Evolutionary conservation across 2,329 filamentous ascomycete species (phyloP).

Genomic region (Xylariales sp.): DNA sequence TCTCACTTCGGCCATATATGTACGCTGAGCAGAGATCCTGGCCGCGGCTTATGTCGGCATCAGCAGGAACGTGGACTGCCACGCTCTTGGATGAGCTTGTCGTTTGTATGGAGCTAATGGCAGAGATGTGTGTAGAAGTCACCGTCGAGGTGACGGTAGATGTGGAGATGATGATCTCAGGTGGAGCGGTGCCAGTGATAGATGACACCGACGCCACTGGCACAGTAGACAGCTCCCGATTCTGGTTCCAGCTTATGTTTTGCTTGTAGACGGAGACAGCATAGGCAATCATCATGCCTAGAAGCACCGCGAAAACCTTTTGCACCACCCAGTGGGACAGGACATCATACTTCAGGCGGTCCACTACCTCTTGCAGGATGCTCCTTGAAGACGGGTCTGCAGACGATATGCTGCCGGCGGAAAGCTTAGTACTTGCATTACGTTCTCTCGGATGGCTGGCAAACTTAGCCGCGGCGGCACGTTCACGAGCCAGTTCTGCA

Average conservation of each 20-base stretch:
- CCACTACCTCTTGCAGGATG: not conserved
- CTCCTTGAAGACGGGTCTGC: not conserved
- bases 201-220: constrained; percentile 25
- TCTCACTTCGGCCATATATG: constrained; percentile 41
- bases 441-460: no score
- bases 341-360: not conserved
- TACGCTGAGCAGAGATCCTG: constrained; percentile 40
- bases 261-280: not conserved
- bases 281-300: not conserved
- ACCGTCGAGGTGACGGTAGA: constrained; percentile 17
- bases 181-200: constrained; percentile 14
- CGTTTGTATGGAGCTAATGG: constrained; percentile 27
- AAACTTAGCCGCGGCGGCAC: not conserved
- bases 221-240: constrained; percentile 21
- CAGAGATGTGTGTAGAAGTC: constrained; percentile 21
- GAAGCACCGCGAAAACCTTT: not conserved
- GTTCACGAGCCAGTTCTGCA: not conserved
- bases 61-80: constrained; percentile 17
- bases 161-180: constrained; percentile 16
- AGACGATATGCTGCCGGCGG: not conserved
- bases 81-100: constrained; percentile 27
- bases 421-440: no score
- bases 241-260: constrained; percentile 7
- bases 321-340: not conserved
- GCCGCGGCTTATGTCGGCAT: constrained; percentile 16